Evolutionary conservation across 1,284 basidiomycete genomes (phyloP).

Genomic region (Melampsora larici-populina): DNA sequence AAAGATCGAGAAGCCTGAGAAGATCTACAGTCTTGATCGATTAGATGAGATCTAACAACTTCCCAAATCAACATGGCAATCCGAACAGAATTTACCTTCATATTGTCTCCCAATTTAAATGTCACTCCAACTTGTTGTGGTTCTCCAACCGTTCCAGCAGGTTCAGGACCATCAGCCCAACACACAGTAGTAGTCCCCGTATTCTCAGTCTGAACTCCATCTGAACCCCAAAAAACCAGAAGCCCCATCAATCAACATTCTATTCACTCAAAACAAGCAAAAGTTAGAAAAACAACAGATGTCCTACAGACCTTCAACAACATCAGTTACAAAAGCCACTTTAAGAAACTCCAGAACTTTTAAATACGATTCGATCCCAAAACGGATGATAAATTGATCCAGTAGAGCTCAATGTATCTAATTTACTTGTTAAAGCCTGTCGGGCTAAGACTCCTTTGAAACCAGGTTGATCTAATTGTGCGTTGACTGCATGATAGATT

Average conservation of each 20-base stretch:
- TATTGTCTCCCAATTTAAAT: conserved; percentile 75
- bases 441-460: conserved; percentile 80
- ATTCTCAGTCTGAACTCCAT: conserved; percentile 48
- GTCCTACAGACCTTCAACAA: conserved; percentile 68
- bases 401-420: conserved; percentile 68
- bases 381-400: conserved; percentile 72
- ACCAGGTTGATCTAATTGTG: conserved; percentile 73
- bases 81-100: conserved; percentile 47
- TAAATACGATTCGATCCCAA: conserved; percentile 89
- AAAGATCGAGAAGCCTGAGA: conserved; percentile 14
- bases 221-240: conserved; percentile 22
- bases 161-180: conserved; percentile 44
- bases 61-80: too few species aligned
- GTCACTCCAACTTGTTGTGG: conserved; percentile 71
- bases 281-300: too few species aligned
- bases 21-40: conserved; percentile 28
- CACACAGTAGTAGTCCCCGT: conserved; percentile 47
- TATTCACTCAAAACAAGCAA: neutral
- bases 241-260: neutral
- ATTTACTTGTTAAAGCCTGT: conserved; percentile 74
- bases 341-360: conserved; percentile 81
- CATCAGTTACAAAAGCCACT: conserved; percentile 68
- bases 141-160: conserved; percentile 71
- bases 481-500: conserved; percentile 57
- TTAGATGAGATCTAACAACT: conserved; percentile 29